These are phyloP conservation scores for Zalaria sp. DNA, from an alignment of 2,329 filamentous ascomycete species.

Conservation along the genomic window DNA sequence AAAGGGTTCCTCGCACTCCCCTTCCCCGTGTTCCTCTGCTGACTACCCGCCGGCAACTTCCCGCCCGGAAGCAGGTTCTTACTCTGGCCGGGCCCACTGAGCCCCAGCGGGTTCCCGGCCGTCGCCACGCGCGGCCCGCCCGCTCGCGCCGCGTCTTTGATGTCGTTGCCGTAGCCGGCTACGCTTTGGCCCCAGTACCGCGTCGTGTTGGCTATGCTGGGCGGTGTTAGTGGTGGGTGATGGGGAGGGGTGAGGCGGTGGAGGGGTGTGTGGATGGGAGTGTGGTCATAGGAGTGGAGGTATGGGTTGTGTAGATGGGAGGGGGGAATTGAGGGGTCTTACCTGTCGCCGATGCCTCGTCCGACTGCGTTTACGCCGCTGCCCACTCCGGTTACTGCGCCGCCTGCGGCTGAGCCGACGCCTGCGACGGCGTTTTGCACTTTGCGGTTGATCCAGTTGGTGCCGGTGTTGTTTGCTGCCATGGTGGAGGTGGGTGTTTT, in stretches of 20 bases:
- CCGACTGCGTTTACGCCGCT: constrained; percentile 33
- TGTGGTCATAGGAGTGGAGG: too few relatives aligned
- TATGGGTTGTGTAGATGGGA: neutral
- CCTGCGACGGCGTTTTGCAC: constrained; percentile 28
- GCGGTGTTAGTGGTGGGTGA: neutral
- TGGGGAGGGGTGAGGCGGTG: too few relatives aligned
- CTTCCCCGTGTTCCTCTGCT: constrained; percentile 15
- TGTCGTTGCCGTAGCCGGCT: constrained; percentile 34
- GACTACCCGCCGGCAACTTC: constrained; percentile 5
- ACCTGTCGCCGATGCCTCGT: constrained; percentile 27
- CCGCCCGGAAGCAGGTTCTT: constrained; percentile 13
- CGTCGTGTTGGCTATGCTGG: constrained; percentile 29
- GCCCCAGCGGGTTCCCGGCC: constrained; percentile 30
- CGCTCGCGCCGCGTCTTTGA: constrained; percentile 34
- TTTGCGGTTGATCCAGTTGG: constrained; percentile 32
- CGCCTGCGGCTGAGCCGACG: constrained; percentile 29
- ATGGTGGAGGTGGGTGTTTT: neutral
- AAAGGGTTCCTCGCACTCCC: constrained; percentile 27
- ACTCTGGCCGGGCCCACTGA: constrained; percentile 19
- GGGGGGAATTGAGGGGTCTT: constrained; percentile 6
- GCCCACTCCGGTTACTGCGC: constrained; percentile 28
- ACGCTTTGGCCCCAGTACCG: constrained; percentile 33
- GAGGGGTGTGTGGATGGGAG: too few relatives aligned
- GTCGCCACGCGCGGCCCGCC: constrained; percentile 28
- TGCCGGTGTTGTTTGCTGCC: constrained; percentile 9